phyloP scores from a whole-genome alignment of 768 basidiomycete genomes.

The Trametes meyenii region DNA sequence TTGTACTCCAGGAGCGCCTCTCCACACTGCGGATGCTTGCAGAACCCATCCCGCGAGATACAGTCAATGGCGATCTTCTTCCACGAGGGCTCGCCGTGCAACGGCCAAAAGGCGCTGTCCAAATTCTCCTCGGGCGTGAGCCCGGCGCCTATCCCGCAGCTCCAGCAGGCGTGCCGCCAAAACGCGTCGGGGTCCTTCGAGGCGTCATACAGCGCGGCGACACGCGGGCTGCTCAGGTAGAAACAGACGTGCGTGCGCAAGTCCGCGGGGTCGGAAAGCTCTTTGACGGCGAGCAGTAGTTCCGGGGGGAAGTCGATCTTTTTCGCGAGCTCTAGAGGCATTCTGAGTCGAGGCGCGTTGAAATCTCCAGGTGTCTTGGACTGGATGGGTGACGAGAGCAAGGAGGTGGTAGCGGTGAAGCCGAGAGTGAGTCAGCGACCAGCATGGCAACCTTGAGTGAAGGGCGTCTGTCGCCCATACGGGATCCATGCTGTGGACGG shows the following conservation, averaged over 20 bases:
- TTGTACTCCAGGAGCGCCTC: conserved; percentile 11
- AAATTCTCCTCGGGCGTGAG: conserved; percentile 1
- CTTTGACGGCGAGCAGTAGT: conserved; percentile 7
- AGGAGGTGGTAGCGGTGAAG: too few relatives aligned
- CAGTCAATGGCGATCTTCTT: conserved; percentile 2
- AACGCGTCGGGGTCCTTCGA: background rate
- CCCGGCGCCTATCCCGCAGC: conserved; percentile 8
- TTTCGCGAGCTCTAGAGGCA: background rate
- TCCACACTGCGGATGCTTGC: conserved; percentile 15
- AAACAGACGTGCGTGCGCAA: conserved; percentile 13
- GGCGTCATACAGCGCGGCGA: conserved; percentile 4
- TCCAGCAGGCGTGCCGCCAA: conserved; percentile 2
- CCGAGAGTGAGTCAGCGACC: too few relatives aligned
- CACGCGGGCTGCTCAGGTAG: conserved; percentile 5
- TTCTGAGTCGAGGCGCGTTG: background rate
- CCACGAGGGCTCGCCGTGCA: background rate
- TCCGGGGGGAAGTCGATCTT: conserved; percentile 5
- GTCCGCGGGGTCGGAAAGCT: background rate
- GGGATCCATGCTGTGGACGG: too few relatives aligned
- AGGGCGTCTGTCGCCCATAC: too few relatives aligned
- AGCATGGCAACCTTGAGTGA: too few relatives aligned
- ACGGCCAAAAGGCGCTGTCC: background rate
- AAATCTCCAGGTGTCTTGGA: too few relatives aligned
- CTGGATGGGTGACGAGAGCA: too few relatives aligned
- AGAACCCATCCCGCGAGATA: conserved; percentile 13